Evolutionary conservation across 495 filamentous ascomycete species (phyloP), one percentile per base, ranked within the genome.

Genomic region (Thermochaetoides thermophila): DNA sequence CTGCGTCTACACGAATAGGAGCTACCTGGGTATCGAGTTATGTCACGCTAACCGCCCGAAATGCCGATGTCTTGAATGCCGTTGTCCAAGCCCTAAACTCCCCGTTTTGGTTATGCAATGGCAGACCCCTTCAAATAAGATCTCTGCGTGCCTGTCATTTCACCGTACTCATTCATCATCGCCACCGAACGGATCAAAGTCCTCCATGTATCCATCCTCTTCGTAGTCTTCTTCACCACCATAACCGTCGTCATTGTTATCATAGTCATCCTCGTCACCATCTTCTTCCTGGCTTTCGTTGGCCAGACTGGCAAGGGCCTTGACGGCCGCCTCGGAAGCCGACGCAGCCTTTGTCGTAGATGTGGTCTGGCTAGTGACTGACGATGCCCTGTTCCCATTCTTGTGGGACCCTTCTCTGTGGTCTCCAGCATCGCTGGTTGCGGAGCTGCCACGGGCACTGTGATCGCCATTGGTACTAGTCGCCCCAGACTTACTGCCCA

Each of bases 171-270:
- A 45, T 17, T 48, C 44, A 7, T 52, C 39, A 8, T 39, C 40
- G 2, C 48, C 41, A 1, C 36, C 48, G 34, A 51, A 51, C 9
- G 48, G 42, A 19, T 46, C 44, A 18, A 48, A 37, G 4, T 44
- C 46, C 12, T 42, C 48, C 12, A 35, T 45, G 23, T 44, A 39
- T 2, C 35, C 44, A 27, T 58, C 53, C 5, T 53, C 56, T 19
- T 59, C 51, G 16, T 49, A 51, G 17, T 42, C 48, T 16, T 60
- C 49, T 3, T 46, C 54, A 17, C 49, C 49, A 3, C 43, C 44
- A 7, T 32, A 35, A 10, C 38, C 37, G 12, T 38, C 31, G 32
- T 26, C 14, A 28, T 28, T 28, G n/a, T 28, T 14, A 12, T 51
- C 40, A 29, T 52, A 24, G 15, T 52, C 38, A 13, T 30, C 43